Percentiles rank a stretch among this genome's conserved stretches.
These are phyloP conservation scores for Millerago galiae DNA, from an alignment of 805 yeast species.

Conservation along the genomic window DNA sequence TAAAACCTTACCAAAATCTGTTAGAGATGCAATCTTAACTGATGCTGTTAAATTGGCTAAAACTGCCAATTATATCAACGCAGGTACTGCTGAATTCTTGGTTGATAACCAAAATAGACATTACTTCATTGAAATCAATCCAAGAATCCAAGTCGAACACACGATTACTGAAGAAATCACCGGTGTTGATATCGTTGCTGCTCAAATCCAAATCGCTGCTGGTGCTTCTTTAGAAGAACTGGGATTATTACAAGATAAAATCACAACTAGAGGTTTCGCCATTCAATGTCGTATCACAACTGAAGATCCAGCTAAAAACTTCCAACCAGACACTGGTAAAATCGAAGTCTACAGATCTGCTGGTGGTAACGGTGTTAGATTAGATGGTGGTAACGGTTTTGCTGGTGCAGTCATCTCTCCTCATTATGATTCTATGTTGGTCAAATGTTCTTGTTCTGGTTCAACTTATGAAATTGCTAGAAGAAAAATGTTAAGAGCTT, in stretches of 20 bases:
- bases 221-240: conserved; percentile 91
- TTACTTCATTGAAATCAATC: conserved; percentile 96
- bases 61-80: conserved; percentile 86
- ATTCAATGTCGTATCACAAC: conserved; percentile 99
- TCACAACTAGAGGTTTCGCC: conserved; percentile 95
- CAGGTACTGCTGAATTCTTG: conserved; percentile 97
- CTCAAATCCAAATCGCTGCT: conserved; percentile 97
- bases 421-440: conserved; percentile 97
- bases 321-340: conserved; percentile 98
- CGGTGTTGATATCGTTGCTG: conserved; percentile 96
- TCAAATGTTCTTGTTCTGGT: conserved; percentile 95
- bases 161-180: conserved; percentile 98
- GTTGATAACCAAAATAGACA: conserved; percentile 93
- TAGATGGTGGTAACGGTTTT: conserved; percentile 98
- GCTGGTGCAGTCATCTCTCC: conserved; percentile 97
- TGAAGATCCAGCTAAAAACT: conserved; percentile 93
- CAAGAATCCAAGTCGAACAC: conserved; percentile 97
- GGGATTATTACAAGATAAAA: conserved; percentile 89
- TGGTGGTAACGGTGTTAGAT: conserved; percentile 98
- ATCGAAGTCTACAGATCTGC: conserved; percentile 97
- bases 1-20: conserved; percentile 71
- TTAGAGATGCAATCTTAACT: conserved; percentile 85
- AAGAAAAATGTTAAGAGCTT: conserved; percentile 94
- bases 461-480: conserved; percentile 95
- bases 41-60: conserved; percentile 93